These are phyloP conservation scores for Fusarium chlamydosporum DNA, from an alignment of 2,329 filamentous ascomycete species.

Conservation along the genomic window DNA sequence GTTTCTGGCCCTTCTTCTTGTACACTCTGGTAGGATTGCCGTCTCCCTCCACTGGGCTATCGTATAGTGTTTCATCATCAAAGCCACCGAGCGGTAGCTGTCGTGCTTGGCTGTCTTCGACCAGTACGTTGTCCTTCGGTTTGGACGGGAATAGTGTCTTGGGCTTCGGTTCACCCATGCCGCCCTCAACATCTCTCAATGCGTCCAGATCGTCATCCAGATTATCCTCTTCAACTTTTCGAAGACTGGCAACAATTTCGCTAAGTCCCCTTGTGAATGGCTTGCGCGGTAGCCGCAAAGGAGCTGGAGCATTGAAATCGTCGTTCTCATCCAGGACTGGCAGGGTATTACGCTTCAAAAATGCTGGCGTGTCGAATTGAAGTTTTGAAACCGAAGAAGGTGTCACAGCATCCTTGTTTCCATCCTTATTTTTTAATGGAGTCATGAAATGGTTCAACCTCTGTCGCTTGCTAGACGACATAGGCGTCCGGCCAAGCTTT, in stretches of 20 bases:
- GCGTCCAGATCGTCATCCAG: conserved; percentile 82
- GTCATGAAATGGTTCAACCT: conserved; percentile 75
- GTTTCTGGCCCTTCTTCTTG: conserved; percentile 89
- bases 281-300: conserved; percentile 69
- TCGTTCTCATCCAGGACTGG: conserved; percentile 70
- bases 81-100: conserved; percentile 70
- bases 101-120: conserved; percentile 61
- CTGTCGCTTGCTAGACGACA: conserved; percentile 71
- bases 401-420: conserved; percentile 59
- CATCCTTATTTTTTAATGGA: conserved; percentile 67
- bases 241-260: conserved; percentile 78
- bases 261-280: conserved; percentile 79
- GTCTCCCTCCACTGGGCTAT: conserved; percentile 68
- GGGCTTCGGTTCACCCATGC: conserved; percentile 45
- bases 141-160: conserved; percentile 43
- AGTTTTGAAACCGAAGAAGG: conserved; percentile 68
- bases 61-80: conserved; percentile 72
- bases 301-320: conserved; percentile 63
- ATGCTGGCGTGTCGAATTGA: conserved; percentile 78
- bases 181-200: conserved; percentile 75
- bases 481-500: conserved; percentile 64
- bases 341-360: conserved; percentile 68
- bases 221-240: conserved; percentile 77
- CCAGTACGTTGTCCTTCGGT: conserved; percentile 56
- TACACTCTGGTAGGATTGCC: conserved; percentile 73